These are phyloP conservation scores for Corylus heterophylla DNA, from an alignment of 306 rosid genomes.

Conservation along the genomic window DNA sequence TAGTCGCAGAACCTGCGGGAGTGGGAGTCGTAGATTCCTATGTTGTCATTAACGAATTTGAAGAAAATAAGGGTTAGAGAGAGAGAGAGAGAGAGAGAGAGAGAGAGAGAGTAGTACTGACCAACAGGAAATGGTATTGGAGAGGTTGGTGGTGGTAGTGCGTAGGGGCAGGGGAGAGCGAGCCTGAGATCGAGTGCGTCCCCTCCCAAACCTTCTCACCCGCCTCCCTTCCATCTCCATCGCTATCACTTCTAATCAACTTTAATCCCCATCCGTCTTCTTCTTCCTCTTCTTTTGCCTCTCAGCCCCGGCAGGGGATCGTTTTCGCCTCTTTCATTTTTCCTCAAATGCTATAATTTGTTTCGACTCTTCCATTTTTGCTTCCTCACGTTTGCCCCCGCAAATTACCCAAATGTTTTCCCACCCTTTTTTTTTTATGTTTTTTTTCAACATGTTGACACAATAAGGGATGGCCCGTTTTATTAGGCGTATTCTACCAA, in stretches of 20 bases:
- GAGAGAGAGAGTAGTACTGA: slow-evolving; percentile 45
- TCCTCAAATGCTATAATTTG: no score
- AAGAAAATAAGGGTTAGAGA: neutral
- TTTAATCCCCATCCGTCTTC: slow-evolving; percentile 9
- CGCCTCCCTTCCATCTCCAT: slow-evolving; percentile 33
- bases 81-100: neutral
- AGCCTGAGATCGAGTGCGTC: neutral
- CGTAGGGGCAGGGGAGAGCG: slow-evolving; percentile 27
- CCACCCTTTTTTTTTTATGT: no score
- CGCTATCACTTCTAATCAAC: neutral
- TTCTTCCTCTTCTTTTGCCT: neutral
- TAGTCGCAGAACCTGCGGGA: slow-evolving; percentile 40
- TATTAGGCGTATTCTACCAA: no score
- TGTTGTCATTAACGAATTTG: neutral
- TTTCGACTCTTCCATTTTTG: no score
- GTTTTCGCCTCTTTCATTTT: no score
- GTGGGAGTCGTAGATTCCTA: neutral
- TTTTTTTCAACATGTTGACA: no score
- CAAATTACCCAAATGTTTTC: no score
- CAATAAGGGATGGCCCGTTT: no score
- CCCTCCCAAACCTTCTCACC: slow-evolving; percentile 25
- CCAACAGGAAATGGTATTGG: slow-evolving; percentile 35
- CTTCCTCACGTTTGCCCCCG: no score
- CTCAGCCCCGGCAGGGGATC: neutral
- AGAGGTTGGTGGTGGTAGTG: neutral